Conservation (phyloP, 148 eudicot genomes). For the Beta vulgaris region DNA sequence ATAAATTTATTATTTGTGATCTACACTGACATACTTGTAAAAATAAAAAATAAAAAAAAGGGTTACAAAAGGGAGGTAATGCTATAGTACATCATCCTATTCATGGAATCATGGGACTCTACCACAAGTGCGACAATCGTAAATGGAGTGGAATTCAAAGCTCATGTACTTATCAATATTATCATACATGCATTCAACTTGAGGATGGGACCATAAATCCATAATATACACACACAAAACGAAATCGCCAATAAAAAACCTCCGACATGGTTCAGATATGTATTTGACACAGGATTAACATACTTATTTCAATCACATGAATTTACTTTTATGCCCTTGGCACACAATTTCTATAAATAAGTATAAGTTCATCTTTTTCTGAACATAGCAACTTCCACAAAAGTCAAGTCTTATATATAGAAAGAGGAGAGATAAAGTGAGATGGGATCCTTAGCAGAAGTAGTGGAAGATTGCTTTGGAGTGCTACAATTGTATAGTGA, state of each 20-base stretch:
- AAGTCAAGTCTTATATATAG: neutral
- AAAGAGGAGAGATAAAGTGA: constrained; percentile 6
- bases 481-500: constrained; percentile 54
- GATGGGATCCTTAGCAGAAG: constrained; percentile 51
- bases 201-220: neutral
- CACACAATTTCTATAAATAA: constrained; percentile 3
- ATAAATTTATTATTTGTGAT: too few relatives aligned
- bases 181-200: constrained; percentile 1
- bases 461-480: constrained; percentile 73
- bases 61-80: too few relatives aligned
- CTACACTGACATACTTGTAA: too few relatives aligned
- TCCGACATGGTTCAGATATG: neutral
- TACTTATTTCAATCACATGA: constrained; percentile 10
- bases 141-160: neutral
- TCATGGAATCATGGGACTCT: constrained; percentile 1
- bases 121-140: constrained; percentile 7
- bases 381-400: neutral
- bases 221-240: neutral
- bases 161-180: constrained; percentile 5
- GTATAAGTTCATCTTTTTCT: too few relatives aligned
- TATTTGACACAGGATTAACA: neutral
- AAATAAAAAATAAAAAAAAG: too few relatives aligned
- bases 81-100: neutral
- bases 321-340: neutral
- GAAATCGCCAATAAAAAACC: neutral